Evolutionary conservation across 495 filamentous ascomycete species (phyloP).

Genomic region (Tirmania nivea): DNA sequence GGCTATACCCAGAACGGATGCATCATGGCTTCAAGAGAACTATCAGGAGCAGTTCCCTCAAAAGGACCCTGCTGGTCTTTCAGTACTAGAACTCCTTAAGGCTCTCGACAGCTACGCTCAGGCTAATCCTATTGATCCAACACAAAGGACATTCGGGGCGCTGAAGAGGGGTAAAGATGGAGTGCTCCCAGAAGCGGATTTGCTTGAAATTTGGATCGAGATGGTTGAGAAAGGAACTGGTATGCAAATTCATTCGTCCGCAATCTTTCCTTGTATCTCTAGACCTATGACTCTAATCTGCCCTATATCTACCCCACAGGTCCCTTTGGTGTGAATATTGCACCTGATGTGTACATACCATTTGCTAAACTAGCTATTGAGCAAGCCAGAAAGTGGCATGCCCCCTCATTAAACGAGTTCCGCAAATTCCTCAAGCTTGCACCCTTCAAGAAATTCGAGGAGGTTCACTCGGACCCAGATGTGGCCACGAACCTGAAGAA

Average conservation of each 20-base stretch:
- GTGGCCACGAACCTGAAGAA: slow-evolving; percentile 30
- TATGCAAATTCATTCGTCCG: slow-evolving; percentile 10
- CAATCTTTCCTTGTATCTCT: not conserved
- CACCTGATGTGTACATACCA: slow-evolving; percentile 34
- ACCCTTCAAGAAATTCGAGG: slow-evolving; percentile 37
- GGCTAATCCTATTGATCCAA: slow-evolving; percentile 28
- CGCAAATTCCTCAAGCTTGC: slow-evolving; percentile 38
- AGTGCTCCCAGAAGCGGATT: slow-evolving; percentile 37
- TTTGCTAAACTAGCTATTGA: slow-evolving; percentile 41
- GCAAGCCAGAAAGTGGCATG: slow-evolving; percentile 37
- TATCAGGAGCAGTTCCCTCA: slow-evolving; percentile 30
- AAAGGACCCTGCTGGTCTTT: slow-evolving; percentile 30
- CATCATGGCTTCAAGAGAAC: slow-evolving; percentile 41
- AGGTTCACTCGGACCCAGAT: slow-evolving; percentile 37
- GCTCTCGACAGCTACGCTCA: slow-evolving; percentile 32
- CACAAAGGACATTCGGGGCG: slow-evolving; percentile 35
- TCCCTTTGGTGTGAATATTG: slow-evolving; percentile 35
- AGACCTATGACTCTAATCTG: not conserved
- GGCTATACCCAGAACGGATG: slow-evolving; percentile 37
- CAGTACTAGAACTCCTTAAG: slow-evolving; percentile 29
- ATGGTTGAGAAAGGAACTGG: slow-evolving; percentile 39
- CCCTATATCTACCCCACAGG: slow-evolving; percentile 13
- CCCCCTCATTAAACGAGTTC: slow-evolving; percentile 39
- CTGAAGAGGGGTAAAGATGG: slow-evolving; percentile 31
- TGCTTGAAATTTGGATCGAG: slow-evolving; percentile 36